These are phyloP conservation scores for Globisporangium parvum DNA, from an alignment of 352 stramenopile species.

Conservation along the genomic window DNA sequence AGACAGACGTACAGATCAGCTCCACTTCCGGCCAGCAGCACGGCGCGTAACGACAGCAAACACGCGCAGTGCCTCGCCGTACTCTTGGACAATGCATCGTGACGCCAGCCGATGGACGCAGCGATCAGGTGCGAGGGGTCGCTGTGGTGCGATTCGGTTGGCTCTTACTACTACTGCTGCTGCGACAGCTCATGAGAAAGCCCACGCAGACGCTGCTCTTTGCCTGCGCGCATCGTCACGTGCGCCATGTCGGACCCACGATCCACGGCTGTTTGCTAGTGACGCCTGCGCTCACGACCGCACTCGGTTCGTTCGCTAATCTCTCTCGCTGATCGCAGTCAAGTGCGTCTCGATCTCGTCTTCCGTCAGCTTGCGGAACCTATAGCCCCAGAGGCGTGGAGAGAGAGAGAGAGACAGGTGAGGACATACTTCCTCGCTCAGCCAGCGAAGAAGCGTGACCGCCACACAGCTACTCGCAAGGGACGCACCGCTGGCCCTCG, in stretches of 20 bases:
- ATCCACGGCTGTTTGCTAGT: not conserved
- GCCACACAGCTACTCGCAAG: too few relatives aligned
- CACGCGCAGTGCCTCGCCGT: too few relatives aligned
- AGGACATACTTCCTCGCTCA: too few relatives aligned
- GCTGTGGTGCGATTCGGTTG: too few relatives aligned
- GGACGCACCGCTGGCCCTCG: constrained; percentile 62
- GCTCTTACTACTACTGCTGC: too few relatives aligned
- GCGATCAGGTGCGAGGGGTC: too few relatives aligned
- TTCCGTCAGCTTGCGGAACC: constrained; percentile 92
- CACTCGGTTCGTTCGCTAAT: constrained; percentile 31
- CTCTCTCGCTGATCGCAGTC: constrained; percentile 96
- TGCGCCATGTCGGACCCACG: not conserved
- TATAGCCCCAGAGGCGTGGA: constrained; percentile 21
- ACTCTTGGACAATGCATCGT: too few relatives aligned
- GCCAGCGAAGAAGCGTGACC: too few relatives aligned
- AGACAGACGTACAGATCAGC: not conserved
- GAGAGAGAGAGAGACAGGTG: constrained; percentile 1
- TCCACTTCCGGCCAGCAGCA: too few relatives aligned
- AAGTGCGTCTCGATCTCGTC: constrained; percentile 97
- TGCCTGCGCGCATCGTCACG: not conserved
- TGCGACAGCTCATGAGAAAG: too few relatives aligned
- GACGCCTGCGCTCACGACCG: not conserved
- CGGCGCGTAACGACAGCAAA: too few relatives aligned
- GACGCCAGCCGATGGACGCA: too few relatives aligned
- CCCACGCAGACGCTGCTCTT: not conserved